These are phyloP conservation scores for Hypoxylon perforatum DNA, from an alignment of 495 filamentous ascomycete species.

Conservation along the genomic window DNA sequence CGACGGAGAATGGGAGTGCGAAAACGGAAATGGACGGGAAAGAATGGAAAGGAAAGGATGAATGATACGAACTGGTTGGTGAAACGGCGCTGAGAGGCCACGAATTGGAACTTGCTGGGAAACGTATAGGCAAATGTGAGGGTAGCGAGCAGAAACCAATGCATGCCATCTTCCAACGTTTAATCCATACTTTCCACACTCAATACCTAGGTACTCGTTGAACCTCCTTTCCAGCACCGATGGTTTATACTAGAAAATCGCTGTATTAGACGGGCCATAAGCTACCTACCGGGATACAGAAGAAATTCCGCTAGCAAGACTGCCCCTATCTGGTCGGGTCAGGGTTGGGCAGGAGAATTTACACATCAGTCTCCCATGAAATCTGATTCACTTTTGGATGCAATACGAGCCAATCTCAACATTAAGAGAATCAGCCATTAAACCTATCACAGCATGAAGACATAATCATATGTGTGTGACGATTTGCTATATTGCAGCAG, in stretches of 20 bases:
- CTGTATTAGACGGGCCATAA: no score
- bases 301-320: no score
- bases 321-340: no score
- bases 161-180: slow-evolving; percentile 17
- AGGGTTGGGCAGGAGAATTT: no score
- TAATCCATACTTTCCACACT: not conserved
- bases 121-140: slow-evolving; percentile 4
- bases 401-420: no score
- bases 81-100: slow-evolving; percentile 4
- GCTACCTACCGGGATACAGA: no score
- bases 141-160: slow-evolving; percentile 16
- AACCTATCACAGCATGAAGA: no score
- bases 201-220: not conserved
- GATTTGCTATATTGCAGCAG: slow-evolving; percentile 40
- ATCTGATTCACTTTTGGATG: no score
- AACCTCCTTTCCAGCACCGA: not conserved
- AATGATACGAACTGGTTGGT: not conserved
- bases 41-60: not conserved
- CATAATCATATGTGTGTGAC: slow-evolving; percentile 16
- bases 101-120: not conserved
- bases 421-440: no score
- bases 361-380: no score
- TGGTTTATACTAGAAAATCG: not conserved
- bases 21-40: slow-evolving; percentile 8
- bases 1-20: not conserved